Conservation (phyloP, 139 green algal species). For the Picochlorum sp. region DNA sequence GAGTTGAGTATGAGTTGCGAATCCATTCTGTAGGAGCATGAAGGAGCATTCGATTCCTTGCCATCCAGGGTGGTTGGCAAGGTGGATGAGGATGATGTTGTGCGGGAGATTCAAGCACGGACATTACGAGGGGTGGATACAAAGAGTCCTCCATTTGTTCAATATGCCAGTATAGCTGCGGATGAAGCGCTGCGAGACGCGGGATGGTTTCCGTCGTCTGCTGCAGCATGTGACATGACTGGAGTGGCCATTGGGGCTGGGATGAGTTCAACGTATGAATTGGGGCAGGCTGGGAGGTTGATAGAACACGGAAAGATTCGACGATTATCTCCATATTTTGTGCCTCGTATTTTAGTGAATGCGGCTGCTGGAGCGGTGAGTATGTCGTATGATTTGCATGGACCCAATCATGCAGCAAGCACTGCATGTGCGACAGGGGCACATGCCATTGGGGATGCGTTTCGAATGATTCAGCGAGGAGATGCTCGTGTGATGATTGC, state of each 20-base stretch:
- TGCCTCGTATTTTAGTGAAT: slow-evolving; percentile 87
- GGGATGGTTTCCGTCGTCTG: slow-evolving; percentile 25
- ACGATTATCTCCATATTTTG: slow-evolving; percentile 80
- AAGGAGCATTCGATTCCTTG: slow-evolving; percentile 27
- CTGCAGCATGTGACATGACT: slow-evolving; percentile 28
- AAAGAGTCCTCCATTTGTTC: slow-evolving; percentile 35
- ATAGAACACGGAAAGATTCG: slow-evolving; percentile 36
- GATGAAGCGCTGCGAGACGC: slow-evolving; percentile 56
- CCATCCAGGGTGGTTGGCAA: slow-evolving; percentile 46
- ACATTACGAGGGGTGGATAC: slow-evolving; percentile 10
- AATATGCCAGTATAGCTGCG: slow-evolving; percentile 43
- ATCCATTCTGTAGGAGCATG: slow-evolving; percentile 4
- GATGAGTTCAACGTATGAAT: slow-evolving; percentile 76
- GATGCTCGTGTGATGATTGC: slow-evolving; percentile 87
- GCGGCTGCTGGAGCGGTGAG: slow-evolving; percentile 84
- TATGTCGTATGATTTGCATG: slow-evolving; percentile 62
- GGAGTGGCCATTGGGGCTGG: slow-evolving; percentile 81
- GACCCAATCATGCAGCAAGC: slow-evolving; percentile 65
- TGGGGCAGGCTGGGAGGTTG: slow-evolving; percentile 53
- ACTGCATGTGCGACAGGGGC: slow-evolving; percentile 71
- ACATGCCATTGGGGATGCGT: slow-evolving; percentile 68
- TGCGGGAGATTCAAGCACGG: background rate
- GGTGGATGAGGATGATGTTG: slow-evolving; percentile 21
- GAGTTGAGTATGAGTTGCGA: too few relatives aligned
- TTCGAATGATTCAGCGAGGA: slow-evolving; percentile 63